Percentiles rank a stretch among this genome's conserved stretches.
phyloP scores from a whole-genome alignment of 768 basidiomycete species.

The Leucosporidium yakuticum region DNA sequence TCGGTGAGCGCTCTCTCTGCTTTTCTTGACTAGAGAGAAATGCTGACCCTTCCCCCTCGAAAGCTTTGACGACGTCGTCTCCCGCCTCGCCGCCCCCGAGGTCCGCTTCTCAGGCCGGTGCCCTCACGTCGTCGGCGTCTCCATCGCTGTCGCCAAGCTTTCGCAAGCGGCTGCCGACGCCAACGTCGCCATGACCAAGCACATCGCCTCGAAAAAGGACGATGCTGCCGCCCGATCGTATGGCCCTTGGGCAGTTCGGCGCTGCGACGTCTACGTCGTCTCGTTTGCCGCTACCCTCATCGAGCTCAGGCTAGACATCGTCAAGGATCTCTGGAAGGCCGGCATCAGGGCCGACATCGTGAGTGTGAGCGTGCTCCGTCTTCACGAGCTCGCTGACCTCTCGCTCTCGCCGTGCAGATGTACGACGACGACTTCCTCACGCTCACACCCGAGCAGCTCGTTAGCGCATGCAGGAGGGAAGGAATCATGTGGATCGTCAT shows the following conservation, averaged over 20 bases:
- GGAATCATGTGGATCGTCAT: constrained; percentile 40
- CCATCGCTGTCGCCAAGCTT: constrained; percentile 35
- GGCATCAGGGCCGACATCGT: constrained; percentile 40
- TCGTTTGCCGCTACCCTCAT: constrained; percentile 36
- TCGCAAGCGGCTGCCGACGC: constrained; percentile 32
- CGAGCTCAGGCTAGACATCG: constrained; percentile 38
- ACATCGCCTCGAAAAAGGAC: neutral
- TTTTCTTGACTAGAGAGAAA: neutral
- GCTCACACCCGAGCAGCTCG: constrained; percentile 37
- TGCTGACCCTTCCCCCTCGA: neutral
- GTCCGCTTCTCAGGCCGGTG: constrained; percentile 28
- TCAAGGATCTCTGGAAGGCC: constrained; percentile 38
- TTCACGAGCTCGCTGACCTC: neutral
- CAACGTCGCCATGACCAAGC: constrained; percentile 21
- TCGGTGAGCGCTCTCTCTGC: constrained; percentile 21
- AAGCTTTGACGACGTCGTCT: constrained; percentile 41
- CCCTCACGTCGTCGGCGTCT: constrained; percentile 35
- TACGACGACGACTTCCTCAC: constrained; percentile 36
- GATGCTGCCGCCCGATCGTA: constrained; percentile 29
- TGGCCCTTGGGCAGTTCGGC: constrained; percentile 36
- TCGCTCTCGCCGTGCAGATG: constrained; percentile 22
- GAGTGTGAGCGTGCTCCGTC: neutral
- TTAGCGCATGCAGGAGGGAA: constrained; percentile 36
- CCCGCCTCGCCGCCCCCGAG: constrained; percentile 35
- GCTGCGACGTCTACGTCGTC: constrained; percentile 42